Conservation (phyloP, 2,329 filamentous ascomycete genomes). For the Penicillium sp. region DNA sequence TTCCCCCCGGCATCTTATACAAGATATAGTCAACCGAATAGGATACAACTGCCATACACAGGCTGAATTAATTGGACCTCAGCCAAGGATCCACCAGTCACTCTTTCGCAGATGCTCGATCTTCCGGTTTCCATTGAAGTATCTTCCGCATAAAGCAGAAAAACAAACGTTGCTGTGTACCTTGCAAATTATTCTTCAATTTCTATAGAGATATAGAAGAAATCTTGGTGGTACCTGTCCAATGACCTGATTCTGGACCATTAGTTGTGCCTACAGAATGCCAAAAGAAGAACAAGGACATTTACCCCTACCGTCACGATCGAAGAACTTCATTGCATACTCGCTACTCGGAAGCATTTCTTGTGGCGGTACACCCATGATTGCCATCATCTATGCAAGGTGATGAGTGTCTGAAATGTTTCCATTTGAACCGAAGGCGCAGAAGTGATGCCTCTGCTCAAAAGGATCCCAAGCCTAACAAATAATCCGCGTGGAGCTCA, state of each 20-base stretch:
- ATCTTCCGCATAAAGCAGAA: constrained; percentile 19
- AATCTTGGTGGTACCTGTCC: constrained; percentile 10
- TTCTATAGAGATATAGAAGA: constrained; percentile 12
- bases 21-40: not conserved
- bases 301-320: constrained; percentile 9
- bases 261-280: constrained; percentile 1
- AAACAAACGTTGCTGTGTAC: constrained; percentile 8
- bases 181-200: constrained; percentile 11
- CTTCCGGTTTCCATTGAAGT: constrained; percentile 15
- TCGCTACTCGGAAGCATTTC: constrained; percentile 31
- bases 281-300: not conserved
- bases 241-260: constrained; percentile 9
- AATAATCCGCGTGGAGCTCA: not conserved
- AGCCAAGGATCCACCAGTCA: constrained; percentile 18
- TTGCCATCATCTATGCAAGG: constrained; percentile 34
- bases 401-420: constrained; percentile 18
- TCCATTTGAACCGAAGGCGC: constrained; percentile 9
- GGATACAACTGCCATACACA: not conserved
- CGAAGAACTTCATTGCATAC: constrained; percentile 14
- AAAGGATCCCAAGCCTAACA: constrained; percentile 20
- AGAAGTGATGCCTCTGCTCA: constrained; percentile 16
- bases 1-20: not conserved
- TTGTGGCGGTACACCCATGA: constrained; percentile 34
- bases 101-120: constrained; percentile 14
- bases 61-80: constrained; percentile 7